Evolutionary conservation across 306 rosid genomes (phyloP).

Genomic region (Inga laurina): DNA sequence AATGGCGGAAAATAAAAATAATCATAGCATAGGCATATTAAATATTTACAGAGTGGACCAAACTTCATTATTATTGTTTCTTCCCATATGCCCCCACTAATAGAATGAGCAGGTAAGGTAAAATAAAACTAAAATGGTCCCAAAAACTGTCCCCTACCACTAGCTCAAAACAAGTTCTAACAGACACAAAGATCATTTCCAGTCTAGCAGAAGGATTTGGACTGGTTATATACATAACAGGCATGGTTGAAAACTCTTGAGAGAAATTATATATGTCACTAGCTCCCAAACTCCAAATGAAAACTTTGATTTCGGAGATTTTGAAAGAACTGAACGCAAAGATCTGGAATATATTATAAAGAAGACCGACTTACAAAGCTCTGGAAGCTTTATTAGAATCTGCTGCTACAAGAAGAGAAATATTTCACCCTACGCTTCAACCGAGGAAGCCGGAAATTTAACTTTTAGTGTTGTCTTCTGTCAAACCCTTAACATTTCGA

Average conservation of each 20-base stretch:
- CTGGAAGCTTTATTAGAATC: background rate
- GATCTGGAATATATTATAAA: background rate
- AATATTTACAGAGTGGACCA: background rate
- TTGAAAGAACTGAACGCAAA: too few relatives aligned
- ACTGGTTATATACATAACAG: too few relatives aligned
- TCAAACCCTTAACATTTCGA: too few relatives aligned
- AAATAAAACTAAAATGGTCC: too few relatives aligned
- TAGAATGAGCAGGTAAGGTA: too few relatives aligned
- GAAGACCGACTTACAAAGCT: background rate
- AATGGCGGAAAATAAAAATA: background rate
- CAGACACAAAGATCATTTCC: background rate
- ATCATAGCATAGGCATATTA: background rate
- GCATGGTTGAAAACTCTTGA: too few relatives aligned
- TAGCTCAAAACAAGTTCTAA: constrained; percentile 41
- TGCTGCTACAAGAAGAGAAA: background rate
- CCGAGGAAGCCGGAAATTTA: background rate
- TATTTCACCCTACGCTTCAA: background rate
- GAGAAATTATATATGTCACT: too few relatives aligned
- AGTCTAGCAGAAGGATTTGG: background rate
- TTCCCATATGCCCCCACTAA: constrained; percentile 26
- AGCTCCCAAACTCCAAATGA: too few relatives aligned
- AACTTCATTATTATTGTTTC: background rate
- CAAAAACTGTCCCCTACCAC: too few relatives aligned
- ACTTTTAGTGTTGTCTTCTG: too few relatives aligned
- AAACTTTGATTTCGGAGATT: too few relatives aligned